Evolutionary conservation across 805 yeast species (phyloP), one percentile per base, ranked within the genome.

Genomic region (Tetrapisispora pingtungensis): DNA sequence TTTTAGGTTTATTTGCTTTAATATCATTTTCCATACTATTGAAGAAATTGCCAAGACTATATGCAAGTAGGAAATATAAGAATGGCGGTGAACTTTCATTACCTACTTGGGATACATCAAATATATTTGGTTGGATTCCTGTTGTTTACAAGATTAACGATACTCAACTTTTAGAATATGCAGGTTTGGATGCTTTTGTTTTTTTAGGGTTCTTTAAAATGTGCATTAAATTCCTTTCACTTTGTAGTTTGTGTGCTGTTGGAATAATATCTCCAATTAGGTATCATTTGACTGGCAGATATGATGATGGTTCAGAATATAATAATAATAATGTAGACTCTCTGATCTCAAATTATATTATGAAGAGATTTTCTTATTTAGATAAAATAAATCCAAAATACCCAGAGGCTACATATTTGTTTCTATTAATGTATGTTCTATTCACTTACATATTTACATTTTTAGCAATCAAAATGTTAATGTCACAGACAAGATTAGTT

Each of bases 111-210:
- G 52, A 59, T 42, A 58, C 55, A 28, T 61, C 60, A 33, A 71
- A 85, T 2, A 59, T 84, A 12, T 82, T 88, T 54, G 88, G 89
- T 2, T 90, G 97, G 97, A 70, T 89, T 8, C 75, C 80, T 0
- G 75, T 78, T 0, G 66, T 90, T 13, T 75, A 75, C 57, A 62
- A 63, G 12, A 78, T 89, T 17, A 69, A 73, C 22, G 97, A 90
- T 53, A 71, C 75, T 14, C 88, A 87, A 46, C 75, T 93, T 2
- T 70, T 90, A 41, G 90, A 87, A 48, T 82, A 81, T 56, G 96
- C 97, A 2, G 98, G 98, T 0, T 65, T 90, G 36, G 98, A 90
- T 66, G 97, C 97, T 0, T 88, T 76, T 65, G 97, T 93, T 40
- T 90, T 85, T 57, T 65, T 90, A 28, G 88, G 88, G 3, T 89